Evolutionary conservation across 73 alveolate species (phyloP).

Genomic region (Paraurostyla sp.): DNA sequence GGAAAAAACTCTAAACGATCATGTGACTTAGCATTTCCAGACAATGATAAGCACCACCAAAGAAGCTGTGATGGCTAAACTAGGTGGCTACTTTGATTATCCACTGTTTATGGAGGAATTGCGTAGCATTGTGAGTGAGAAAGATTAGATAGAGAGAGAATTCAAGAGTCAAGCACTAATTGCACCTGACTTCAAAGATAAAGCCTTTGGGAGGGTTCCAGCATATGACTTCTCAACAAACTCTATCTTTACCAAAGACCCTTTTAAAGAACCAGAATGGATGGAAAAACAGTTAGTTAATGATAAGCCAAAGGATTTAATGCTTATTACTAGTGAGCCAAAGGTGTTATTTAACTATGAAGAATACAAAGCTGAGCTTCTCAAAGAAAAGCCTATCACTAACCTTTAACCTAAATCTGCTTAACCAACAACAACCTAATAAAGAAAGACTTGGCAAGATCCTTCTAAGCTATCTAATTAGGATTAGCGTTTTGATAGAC

Average conservation of each 20-base stretch:
- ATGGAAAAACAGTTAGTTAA: background rate
- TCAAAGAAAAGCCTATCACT: background rate
- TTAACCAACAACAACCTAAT: too few relatives aligned
- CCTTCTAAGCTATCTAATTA: too few relatives aligned
- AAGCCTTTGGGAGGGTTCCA: conserved; percentile 17
- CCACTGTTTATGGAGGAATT: conserved; percentile 33
- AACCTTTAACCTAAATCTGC: background rate
- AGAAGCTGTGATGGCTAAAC: conserved; percentile 61
- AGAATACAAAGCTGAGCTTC: background rate
- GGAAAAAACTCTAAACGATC: conserved; percentile 3
- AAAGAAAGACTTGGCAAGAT: too few relatives aligned
- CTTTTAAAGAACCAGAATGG: conserved; percentile 13
- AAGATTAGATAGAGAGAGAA: conserved; percentile 20
- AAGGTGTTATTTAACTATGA: conserved; percentile 5
- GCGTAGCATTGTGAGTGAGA: conserved; percentile 46
- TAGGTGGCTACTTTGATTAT: conserved; percentile 75
- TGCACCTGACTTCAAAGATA: conserved; percentile 37
- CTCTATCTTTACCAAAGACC: conserved; percentile 32
- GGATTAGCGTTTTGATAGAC: too few relatives aligned
- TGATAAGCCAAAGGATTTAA: background rate
- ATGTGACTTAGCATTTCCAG: background rate
- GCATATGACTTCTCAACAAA: conserved; percentile 43
- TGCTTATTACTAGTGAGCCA: background rate
- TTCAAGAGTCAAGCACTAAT: conserved; percentile 25
- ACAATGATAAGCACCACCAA: conserved; percentile 44